These are phyloP conservation scores for Carex cristatella DNA, from an alignment of 176 grass and related monocot genomes.

Conservation along the genomic window DNA sequence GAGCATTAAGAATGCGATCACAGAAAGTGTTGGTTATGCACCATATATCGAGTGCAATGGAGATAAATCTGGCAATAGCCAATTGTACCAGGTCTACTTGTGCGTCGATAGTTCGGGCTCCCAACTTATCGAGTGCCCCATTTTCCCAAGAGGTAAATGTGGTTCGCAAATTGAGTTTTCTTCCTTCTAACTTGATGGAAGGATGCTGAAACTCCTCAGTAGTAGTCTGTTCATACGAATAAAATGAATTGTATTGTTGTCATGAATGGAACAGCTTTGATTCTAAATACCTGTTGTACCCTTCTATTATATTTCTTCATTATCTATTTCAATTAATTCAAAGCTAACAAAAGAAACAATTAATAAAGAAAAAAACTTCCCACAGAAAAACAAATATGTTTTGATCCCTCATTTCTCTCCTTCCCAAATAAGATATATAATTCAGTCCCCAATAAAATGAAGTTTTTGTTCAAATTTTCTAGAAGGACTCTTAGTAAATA, in stretches of 20 bases:
- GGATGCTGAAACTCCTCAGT: background rate
- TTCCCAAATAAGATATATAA: no score
- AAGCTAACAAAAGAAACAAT: no score
- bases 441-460: no score
- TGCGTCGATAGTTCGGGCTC: constrained; percentile 47
- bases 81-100: constrained; percentile 89
- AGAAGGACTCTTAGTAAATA: no score
- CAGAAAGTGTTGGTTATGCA: constrained; percentile 28
- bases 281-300: no score
- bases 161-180: constrained; percentile 57
- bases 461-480: no score
- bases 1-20: constrained; percentile 43
- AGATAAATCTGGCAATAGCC: constrained; percentile 65
- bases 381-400: no score
- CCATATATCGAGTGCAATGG: constrained; percentile 74
- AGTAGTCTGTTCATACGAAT: background rate
- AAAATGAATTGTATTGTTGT: background rate
- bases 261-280: no score
- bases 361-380: no score
- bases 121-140: constrained; percentile 57
- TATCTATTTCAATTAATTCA: no score
- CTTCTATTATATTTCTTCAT: no score
- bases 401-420: no score
- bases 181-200: constrained; percentile 29
- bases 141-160: constrained; percentile 39